Percentiles rank a stretch among this genome's conserved stretches.
These are phyloP conservation scores for Coemansia sp. DNA, from an alignment of 192 early-diverging fungal species.

Conservation along the genomic window DNA sequence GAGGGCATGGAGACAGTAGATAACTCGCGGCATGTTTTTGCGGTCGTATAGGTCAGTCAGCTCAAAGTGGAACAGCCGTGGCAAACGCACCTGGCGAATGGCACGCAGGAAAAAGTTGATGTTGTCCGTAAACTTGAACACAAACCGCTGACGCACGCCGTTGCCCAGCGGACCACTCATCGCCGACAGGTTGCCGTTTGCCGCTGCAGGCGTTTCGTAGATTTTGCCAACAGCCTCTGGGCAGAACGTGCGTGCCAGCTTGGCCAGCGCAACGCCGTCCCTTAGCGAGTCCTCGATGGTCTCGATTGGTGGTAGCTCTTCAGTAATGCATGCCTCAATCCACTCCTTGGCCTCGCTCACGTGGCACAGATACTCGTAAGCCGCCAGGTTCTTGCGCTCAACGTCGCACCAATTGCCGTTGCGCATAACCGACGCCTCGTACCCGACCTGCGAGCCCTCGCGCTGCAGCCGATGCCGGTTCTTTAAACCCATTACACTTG, in stretches of 20 bases:
- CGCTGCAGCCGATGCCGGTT: conserved; percentile 52
- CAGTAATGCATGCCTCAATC: conserved; percentile 90
- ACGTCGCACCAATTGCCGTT: conserved; percentile 81
- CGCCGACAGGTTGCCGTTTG: conserved; percentile 1
- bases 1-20: conserved; percentile 96
- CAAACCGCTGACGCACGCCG: conserved; percentile 61
- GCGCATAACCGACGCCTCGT: conserved; percentile 19
- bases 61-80: conserved; percentile 96
- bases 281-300: conserved; percentile 86
- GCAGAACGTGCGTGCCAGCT: conserved; percentile 79
- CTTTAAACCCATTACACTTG: conserved; percentile 48
- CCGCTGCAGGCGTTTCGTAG: conserved; percentile 56
- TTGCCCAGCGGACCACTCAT: conserved; percentile 9
- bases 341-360: conserved; percentile 99
- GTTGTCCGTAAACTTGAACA: conserved; percentile 96
- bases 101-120: conserved; percentile 91
- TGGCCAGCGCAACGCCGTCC: conserved; percentile 90
- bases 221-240: conserved; percentile 84
- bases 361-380: conserved; percentile 99
- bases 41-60: conserved; percentile 96
- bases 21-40: conserved; percentile 98
- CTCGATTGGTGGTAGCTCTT: conserved; percentile 75
- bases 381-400: conserved; percentile 82
- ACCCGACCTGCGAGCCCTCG: conserved; percentile 21
- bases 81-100: conserved; percentile 75